Conservation (phyloP, 1,139 yeast species). For the Meyerozyma sp. region DNA sequence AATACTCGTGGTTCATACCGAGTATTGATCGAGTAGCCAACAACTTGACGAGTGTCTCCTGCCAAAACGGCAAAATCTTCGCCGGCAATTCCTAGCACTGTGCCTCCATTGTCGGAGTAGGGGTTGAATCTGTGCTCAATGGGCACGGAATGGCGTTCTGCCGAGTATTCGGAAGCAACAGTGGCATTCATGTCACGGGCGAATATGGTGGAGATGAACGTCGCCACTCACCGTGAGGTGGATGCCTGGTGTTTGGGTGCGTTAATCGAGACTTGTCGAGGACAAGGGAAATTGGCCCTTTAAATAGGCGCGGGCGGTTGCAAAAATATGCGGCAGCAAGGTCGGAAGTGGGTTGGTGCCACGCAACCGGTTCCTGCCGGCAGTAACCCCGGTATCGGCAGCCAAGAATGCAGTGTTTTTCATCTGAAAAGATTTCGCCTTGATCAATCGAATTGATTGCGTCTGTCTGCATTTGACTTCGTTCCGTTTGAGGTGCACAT, state of each 20-base stretch:
- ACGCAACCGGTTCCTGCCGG: background rate
- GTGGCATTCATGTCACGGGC: slow-evolving; percentile 22
- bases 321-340: background rate
- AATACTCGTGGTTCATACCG: slow-evolving; percentile 90
- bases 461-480: no score
- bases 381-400: background rate
- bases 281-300: background rate
- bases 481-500: no score
- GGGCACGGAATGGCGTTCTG: slow-evolving; percentile 52
- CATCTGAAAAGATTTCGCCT: no score
- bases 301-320: background rate
- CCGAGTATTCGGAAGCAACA: slow-evolving; percentile 57
- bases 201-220: background rate
- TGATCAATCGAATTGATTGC: no score
- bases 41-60: slow-evolving; percentile 95
- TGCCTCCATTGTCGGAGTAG: slow-evolving; percentile 95
- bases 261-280: background rate
- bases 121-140: slow-evolving; percentile 95
- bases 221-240: background rate
- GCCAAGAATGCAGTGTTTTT: no score
- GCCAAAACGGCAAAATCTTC: slow-evolving; percentile 95
- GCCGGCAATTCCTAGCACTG: slow-evolving; percentile 95
- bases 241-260: background rate
- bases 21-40: slow-evolving; percentile 89
- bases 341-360: background rate